phyloP scores from a whole-genome alignment of 2,329 filamentous ascomycete species.

The Fusarium nelsonii region DNA sequence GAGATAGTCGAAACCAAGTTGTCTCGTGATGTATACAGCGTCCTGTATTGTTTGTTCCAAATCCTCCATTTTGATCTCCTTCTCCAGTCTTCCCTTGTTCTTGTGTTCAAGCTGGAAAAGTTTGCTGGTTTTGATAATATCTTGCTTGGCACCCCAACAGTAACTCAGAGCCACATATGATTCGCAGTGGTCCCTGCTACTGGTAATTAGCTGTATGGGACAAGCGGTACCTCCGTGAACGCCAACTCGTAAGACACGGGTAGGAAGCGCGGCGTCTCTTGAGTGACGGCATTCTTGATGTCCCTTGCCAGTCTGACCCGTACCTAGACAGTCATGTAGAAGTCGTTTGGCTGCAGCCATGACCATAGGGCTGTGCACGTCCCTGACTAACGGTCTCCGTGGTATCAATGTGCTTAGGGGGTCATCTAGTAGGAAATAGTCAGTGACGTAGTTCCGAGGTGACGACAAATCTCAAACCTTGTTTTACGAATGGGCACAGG shows the following conservation, averaged over 20 bases:
- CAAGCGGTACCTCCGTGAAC: accelerated
- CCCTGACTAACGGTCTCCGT: not conserved
- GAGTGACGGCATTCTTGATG: conserved; percentile 4
- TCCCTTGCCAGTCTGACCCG: accelerated
- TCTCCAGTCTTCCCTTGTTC: accelerated
- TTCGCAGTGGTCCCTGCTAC: accelerated
- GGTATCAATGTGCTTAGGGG: not conserved
- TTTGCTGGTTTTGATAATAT: accelerated
- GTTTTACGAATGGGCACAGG: not conserved
- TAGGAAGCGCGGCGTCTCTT: not conserved
- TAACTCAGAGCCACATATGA: conserved; percentile 4
- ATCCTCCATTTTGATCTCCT: not conserved
- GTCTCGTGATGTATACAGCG: accelerated
- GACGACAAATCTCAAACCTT: accelerated
- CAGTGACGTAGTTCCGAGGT: not conserved
- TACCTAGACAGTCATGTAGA: accelerated
- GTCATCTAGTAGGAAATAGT: accelerated
- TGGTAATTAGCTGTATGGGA: not conserved
- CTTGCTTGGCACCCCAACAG: not conserved
- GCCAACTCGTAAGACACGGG: accelerated
- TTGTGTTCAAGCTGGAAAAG: accelerated
- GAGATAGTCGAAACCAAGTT: not conserved
- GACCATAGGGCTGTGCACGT: not conserved
- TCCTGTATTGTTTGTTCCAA: conserved; percentile 3
- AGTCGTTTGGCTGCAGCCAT: accelerated